Conservation (phyloP, 306 rosid genomes). For the Lagenaria siceraria region DNA sequence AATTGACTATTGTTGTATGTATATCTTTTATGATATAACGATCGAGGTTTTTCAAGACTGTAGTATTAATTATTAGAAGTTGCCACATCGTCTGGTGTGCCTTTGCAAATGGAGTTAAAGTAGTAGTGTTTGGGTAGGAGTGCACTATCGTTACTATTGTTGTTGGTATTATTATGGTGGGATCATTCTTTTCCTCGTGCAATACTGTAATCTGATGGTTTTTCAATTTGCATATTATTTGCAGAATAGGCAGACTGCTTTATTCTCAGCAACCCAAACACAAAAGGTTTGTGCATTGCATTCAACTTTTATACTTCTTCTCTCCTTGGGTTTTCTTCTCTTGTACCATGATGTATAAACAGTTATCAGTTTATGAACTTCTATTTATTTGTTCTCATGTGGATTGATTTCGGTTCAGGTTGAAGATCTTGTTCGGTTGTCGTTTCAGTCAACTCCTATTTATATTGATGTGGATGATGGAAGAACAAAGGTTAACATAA, state of each 20-base stretch:
- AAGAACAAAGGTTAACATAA: conserved; percentile 49
- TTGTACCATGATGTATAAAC: background rate
- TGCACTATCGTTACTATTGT: background rate
- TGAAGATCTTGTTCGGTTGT: conserved; percentile 80
- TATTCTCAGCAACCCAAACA: conserved; percentile 96
- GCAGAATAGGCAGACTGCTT: conserved; percentile 91
- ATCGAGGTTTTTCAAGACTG: background rate
- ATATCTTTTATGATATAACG: background rate
- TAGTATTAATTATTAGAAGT: background rate
- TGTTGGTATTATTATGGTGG: background rate
- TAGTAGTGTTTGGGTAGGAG: background rate
- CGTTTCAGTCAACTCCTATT: conserved; percentile 34
- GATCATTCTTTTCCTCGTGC: background rate
- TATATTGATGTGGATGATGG: conserved; percentile 82
- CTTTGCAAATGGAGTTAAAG: background rate
- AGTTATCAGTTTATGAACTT: background rate
- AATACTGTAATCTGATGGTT: conserved; percentile 2
- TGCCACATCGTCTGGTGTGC: background rate
- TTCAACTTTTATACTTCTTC: background rate
- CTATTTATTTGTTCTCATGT: background rate
- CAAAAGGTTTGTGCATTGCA: conserved; percentile 50
- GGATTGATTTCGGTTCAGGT: conserved; percentile 27
- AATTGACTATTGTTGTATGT: background rate
- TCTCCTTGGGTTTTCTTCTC: background rate
- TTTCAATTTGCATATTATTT: conserved; percentile 15